Evolutionary conservation across 2,329 filamentous ascomycete species (phyloP).

Genomic region (Phaeoacremonium minimum): DNA sequence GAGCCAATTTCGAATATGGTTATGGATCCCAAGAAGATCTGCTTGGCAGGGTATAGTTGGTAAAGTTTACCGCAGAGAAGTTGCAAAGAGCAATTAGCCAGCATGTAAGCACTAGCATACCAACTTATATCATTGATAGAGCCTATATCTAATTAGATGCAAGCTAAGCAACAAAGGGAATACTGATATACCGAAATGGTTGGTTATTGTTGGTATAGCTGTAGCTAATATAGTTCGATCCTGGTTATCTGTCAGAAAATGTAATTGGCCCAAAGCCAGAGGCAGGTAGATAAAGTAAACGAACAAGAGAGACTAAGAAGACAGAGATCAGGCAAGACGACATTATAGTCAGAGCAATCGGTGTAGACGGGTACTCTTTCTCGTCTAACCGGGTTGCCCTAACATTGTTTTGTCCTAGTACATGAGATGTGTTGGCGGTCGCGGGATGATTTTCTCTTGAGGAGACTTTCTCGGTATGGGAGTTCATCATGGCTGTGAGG

Average conservation of each 20-base stretch:
- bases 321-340: background rate
- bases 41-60: background rate
- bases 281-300: too few relatives aligned
- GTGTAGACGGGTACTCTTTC: background rate
- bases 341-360: background rate
- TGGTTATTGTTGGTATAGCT: slow-evolving; percentile 31
- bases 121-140: slow-evolving; percentile 1
- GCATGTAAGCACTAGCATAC: slow-evolving; percentile 1
- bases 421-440: too few relatives aligned
- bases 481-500: too few relatives aligned
- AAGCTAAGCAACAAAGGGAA: too few relatives aligned
- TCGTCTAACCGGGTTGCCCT: too few relatives aligned
- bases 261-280: too few relatives aligned
- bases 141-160: background rate
- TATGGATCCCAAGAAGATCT: background rate
- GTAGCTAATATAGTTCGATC: slow-evolving; percentile 26
- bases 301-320: background rate
- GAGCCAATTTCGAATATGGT: background rate
- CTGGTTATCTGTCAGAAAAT: too few relatives aligned
- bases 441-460: too few relatives aligned
- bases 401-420: too few relatives aligned
- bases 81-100: background rate
- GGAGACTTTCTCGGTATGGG: too few relatives aligned
- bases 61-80: slow-evolving; percentile 1
- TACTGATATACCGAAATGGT: slow-evolving; percentile 20